Evolutionary conservation across 1,284 basidiomycete species (phyloP).

Genomic region (Leccinum variabile): DNA sequence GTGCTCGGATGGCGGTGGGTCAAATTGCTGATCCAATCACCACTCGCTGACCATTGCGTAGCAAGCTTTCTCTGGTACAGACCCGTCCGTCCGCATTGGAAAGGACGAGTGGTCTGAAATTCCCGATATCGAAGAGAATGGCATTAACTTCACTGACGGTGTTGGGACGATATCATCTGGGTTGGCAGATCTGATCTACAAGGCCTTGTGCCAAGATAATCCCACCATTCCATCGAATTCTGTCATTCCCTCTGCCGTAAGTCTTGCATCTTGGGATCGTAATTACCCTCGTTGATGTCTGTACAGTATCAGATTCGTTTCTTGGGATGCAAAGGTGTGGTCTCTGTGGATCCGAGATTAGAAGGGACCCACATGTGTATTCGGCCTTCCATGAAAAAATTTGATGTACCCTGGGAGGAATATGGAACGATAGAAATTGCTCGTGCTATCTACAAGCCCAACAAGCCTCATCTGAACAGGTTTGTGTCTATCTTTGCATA

Average conservation of each 20-base stretch:
- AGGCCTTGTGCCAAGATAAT: slow-evolving; percentile 47
- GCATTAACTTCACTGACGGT: slow-evolving; percentile 69
- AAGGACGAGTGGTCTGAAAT: slow-evolving; percentile 61
- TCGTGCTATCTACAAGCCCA: slow-evolving; percentile 55
- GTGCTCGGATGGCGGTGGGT: slow-evolving; percentile 66
- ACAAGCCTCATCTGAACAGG: slow-evolving; percentile 64
- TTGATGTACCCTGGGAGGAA: slow-evolving; percentile 48
- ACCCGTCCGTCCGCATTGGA: slow-evolving; percentile 60
- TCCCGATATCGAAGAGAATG: slow-evolving; percentile 47
- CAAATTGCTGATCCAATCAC: neutral
- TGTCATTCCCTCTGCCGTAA: slow-evolving; percentile 59
- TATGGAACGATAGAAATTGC: slow-evolving; percentile 71
- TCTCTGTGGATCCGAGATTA: slow-evolving; percentile 60
- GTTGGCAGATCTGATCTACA: slow-evolving; percentile 60
- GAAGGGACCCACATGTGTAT: slow-evolving; percentile 56
- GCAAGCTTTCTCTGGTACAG: slow-evolving; percentile 81
- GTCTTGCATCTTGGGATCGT: slow-evolving; percentile 23
- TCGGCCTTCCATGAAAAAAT: slow-evolving; percentile 75
- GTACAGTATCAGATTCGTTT: slow-evolving; percentile 73
- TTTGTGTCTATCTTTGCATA: slow-evolving; percentile 28
- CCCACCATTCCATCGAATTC: slow-evolving; percentile 35
- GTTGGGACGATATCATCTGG: slow-evolving; percentile 69
- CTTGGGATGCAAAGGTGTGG: slow-evolving; percentile 75
- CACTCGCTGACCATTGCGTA: slow-evolving; percentile 16
- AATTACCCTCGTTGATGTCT: neutral